Conservation (phyloP, 805 yeast genomes). For the Ogataea pini region DNA sequence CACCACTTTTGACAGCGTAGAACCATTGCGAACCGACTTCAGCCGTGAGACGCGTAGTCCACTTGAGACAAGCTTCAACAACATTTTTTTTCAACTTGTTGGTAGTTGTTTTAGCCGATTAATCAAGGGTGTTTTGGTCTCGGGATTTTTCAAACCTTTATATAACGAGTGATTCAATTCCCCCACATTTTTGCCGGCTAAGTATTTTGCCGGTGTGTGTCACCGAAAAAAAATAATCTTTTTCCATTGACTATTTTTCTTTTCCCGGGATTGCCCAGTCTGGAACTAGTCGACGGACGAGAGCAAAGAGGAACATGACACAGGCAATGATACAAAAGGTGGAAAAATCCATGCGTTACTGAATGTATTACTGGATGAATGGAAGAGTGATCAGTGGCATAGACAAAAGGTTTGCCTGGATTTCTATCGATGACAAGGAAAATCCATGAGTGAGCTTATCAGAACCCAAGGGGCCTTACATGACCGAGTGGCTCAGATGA, state of each 20-base stretch:
- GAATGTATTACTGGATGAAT: too few relatives aligned
- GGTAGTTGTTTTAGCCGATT: background rate
- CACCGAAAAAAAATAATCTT: background rate
- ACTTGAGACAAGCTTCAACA: background rate
- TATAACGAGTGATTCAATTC: background rate
- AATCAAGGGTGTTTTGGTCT: background rate
- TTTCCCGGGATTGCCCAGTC: background rate
- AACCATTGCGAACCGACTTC: background rate
- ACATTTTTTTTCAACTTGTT: background rate
- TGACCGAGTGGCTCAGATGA: too few relatives aligned
- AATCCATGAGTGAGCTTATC: too few relatives aligned
- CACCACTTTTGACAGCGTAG: conserved; percentile 14
- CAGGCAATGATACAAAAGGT: too few relatives aligned
- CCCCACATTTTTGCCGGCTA: conserved; percentile 1
- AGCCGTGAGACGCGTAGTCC: background rate
- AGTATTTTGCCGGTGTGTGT: background rate
- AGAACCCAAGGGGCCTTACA: too few relatives aligned
- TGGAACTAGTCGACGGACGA: background rate
- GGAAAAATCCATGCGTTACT: too few relatives aligned
- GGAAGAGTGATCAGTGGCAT: too few relatives aligned
- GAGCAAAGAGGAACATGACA: background rate
- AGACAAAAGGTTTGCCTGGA: too few relatives aligned
- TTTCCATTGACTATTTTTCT: background rate
- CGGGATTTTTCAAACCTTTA: background rate
- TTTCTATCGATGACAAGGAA: too few relatives aligned